Evolutionary conservation across 345 rosid species (phyloP), one percentile per base, ranked within the genome.

Genomic region (Ceriops decandra): DNA sequence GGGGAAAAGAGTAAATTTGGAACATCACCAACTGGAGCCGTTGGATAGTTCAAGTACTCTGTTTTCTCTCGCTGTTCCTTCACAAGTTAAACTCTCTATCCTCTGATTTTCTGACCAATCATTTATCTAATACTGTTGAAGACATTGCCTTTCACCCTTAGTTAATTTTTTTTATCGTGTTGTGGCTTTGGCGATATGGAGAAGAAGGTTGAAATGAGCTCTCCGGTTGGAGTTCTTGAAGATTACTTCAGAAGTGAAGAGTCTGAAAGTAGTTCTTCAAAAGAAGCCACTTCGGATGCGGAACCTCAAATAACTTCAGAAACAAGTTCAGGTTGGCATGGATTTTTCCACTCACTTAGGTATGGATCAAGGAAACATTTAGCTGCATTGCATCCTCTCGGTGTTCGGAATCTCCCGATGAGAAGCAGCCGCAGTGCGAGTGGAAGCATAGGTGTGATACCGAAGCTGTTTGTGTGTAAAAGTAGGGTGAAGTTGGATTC

Each of bases 141-240:
- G 13, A 38, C 77, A 89, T 86, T 80, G 66, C 2, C 5, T 54
- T 54, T 10, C 4, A 0, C 15, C 46, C 1, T 7, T 7, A 7
- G 36, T 53, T n/a, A 24, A 7, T n/a, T 53, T 53, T 7, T 7
- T 20, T 53, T 24, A 11, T 7, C 11, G 36, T 33, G 8, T n/a
- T 6, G 9, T 33, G 7, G 36, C 36, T 38, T 2, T 56, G 28
- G 24, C 24, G 59, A 56, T 3, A 56, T 56, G 59, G 59, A 56
- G 59, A 56, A 56, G 59, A 56, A 24, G 59, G 28, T 27, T 21
- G 59, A 56, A 24, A 27, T 24, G 28, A 56, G 59, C 28, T 56
- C 59, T 56, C 59, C 59, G 30, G 59, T 56, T 56, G 59, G 59
- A 27, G 59, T 56, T 24, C 59, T 56, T 4, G 59, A 56, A 56